phyloP scores from a whole-genome alignment of 495 filamentous ascomycete species.

The Penicillium egyptiacum region DNA sequence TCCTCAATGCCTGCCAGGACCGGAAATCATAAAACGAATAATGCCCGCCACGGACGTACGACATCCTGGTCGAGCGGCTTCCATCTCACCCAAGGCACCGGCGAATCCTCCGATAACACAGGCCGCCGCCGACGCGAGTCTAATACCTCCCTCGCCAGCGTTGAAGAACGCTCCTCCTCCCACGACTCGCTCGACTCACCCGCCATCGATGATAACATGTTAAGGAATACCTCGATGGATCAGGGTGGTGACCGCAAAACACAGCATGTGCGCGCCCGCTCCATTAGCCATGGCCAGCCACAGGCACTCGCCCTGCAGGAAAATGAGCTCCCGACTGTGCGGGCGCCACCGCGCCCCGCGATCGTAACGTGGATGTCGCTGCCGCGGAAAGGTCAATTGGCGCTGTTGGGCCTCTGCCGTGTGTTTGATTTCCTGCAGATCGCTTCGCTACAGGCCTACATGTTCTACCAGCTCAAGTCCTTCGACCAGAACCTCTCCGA shows the following conservation, averaged over 20 bases:
- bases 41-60: constrained; percentile 44
- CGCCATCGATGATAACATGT: constrained; percentile 23
- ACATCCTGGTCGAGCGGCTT: constrained; percentile 45
- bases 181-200: constrained; percentile 29
- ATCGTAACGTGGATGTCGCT: constrained; percentile 67
- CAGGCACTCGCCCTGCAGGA: constrained; percentile 27
- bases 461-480: constrained; percentile 77
- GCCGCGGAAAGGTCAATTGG: constrained; percentile 71
- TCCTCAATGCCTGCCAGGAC: constrained; percentile 30
- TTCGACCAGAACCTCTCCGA: constrained; percentile 64
- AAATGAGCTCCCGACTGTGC: constrained; percentile 15
- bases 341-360: constrained; percentile 25
- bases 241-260: constrained; percentile 22
- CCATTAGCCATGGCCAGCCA: constrained; percentile 33
- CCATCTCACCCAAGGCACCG: constrained; percentile 26
- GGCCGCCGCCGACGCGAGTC: constrained; percentile 41
- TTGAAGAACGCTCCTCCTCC: constrained; percentile 38
- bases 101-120: constrained; percentile 31
- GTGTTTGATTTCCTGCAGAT: constrained; percentile 57
- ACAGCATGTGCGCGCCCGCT: constrained; percentile 39
- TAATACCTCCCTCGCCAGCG: constrained; percentile 37
- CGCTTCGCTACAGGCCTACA: constrained; percentile 61
- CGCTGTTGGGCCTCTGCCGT: constrained; percentile 69
- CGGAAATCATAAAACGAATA: constrained; percentile 29
- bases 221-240: constrained; percentile 43